Percentiles rank a stretch among this genome's conserved stretches.
phyloP scores from a whole-genome alignment of 2,329 filamentous ascomycete genomes.

The Colletotrichum sp. region DNA sequence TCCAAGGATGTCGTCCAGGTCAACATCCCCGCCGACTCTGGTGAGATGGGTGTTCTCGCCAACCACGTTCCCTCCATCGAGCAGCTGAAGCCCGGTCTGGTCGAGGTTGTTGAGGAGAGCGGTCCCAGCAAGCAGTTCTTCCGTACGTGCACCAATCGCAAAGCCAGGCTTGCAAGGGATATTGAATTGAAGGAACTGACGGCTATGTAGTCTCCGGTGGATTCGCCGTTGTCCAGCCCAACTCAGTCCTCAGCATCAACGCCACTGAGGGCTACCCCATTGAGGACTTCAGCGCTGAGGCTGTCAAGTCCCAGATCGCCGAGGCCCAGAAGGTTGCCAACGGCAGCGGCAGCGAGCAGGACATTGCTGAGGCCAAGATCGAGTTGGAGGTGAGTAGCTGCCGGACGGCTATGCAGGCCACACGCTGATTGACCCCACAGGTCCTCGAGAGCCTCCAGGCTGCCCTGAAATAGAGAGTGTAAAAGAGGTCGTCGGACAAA shows the following conservation, averaged over 20 bases:
- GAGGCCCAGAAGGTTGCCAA: conserved; percentile 95
- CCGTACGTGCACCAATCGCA: conserved; percentile 66
- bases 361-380: conserved; percentile 98
- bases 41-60: conserved; percentile 99
- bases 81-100: conserved; percentile 95
- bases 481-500: conserved; percentile 37
- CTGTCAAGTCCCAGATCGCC: conserved; percentile 85
- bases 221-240: conserved; percentile 95
- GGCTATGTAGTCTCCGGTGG: conserved; percentile 80
- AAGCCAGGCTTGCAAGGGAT: conserved; percentile 20
- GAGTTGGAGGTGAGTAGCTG: conserved; percentile 82
- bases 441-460: conserved; percentile 85
- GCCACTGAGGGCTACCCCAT: conserved; percentile 93
- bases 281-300: conserved; percentile 94
- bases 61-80: conserved; percentile 99
- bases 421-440: conserved; percentile 52
- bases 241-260: conserved; percentile 96
- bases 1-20: conserved; percentile 84
- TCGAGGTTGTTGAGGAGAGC: conserved; percentile 94
- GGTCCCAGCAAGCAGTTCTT: conserved; percentile 96
- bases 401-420: neutral
- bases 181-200: conserved; percentile 8
- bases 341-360: conserved; percentile 92
- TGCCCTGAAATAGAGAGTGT: conserved; percentile 75
- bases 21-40: conserved; percentile 97